Evolutionary conservation across 352 stramenopile genomes (phyloP), one percentile per base, ranked within the genome.

Genomic region (Phytophthora idaei): DNA sequence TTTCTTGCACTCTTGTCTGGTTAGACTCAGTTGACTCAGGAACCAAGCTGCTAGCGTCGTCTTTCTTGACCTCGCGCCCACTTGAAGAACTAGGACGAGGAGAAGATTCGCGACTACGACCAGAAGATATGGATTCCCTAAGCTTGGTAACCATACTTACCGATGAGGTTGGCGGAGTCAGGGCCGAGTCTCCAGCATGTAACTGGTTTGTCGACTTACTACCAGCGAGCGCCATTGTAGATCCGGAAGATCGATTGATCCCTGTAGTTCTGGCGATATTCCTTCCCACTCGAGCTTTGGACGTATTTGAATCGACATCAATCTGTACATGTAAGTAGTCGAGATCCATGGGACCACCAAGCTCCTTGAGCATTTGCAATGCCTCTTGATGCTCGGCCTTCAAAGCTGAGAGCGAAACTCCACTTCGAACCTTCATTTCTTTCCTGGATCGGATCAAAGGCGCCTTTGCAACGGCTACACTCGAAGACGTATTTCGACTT

Each of bases 311-410:
- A 36, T 76, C 57, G 6, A 56, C 21, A 21, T 14, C 11, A 41
- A 47, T 21, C 21, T 78, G 67, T 21, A 37, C 34, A 4, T 71
- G 53, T 25, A 74, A 56, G n/a, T 77, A 76, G 45, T 84, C 74
- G 4, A 52, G 55, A 36, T 90, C 81, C 10, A 87, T 14, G 6
- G 85, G 81, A 1, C 83, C 87, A 3, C 85, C 87, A 0, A 95
- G 78, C 58, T 93, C 85, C 28, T 89, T 72, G 1, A 95, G 76
- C 67, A 95, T 77, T 39, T 86, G 75, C 17, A 93, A 68, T 21
- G 87, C 87, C 25, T 81, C 82, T 3, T 77, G 82, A 60, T 95
- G 87, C 28, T 95, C 87, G 15, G 89, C 73, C 57, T 89, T 90
- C 1, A 95, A 58, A 57, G 90, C 83, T 3, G 83, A 80, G 25